A percentile compares a stretch with the other conserved stretches of the same genome.
Conservation (phyloP, 2,329 filamentous ascomycete genomes). For the Penicillium decumbens region DNA sequence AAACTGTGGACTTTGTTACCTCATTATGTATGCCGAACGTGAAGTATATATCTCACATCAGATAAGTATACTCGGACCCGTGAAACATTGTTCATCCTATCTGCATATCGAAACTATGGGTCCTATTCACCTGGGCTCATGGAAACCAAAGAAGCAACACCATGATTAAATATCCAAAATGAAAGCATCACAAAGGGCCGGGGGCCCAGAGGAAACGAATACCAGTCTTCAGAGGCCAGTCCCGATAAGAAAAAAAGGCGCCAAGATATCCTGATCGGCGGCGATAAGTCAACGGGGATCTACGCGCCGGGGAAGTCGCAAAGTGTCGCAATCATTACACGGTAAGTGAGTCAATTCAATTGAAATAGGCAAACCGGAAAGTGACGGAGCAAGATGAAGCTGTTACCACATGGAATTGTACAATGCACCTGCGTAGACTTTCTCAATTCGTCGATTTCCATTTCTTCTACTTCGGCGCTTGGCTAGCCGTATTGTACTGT, state of each 20-base stretch:
- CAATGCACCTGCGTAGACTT: slow-evolving; percentile 19
- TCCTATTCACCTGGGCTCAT: too few species aligned
- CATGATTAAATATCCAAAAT: too few species aligned
- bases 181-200: too few species aligned
- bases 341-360: background rate
- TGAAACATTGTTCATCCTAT: too few species aligned
- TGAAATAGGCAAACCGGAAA: background rate
- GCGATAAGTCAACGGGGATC: background rate
- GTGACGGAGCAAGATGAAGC: background rate
- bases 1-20: too few species aligned
- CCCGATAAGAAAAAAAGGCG: too few species aligned
- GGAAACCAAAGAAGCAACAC: background rate
- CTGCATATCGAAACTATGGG: background rate
- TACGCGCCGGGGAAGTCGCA: background rate
- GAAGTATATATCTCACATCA: background rate
- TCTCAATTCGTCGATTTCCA: slow-evolving; percentile 19
- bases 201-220: too few species aligned
- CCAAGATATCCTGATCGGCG: too few species aligned
- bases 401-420: slow-evolving; percentile 7
- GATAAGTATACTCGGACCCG: background rate
- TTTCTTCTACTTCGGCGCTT: slow-evolving; percentile 20
- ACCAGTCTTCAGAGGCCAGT: too few species aligned
- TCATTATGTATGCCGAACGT: background rate
- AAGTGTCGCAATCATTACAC: background rate
- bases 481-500: background rate